Percentiles rank a stretch among this genome's conserved stretches.
Conservation (phyloP, 2,329 filamentous ascomycete genomes). For the Albophoma yamanashiensis region DNA sequence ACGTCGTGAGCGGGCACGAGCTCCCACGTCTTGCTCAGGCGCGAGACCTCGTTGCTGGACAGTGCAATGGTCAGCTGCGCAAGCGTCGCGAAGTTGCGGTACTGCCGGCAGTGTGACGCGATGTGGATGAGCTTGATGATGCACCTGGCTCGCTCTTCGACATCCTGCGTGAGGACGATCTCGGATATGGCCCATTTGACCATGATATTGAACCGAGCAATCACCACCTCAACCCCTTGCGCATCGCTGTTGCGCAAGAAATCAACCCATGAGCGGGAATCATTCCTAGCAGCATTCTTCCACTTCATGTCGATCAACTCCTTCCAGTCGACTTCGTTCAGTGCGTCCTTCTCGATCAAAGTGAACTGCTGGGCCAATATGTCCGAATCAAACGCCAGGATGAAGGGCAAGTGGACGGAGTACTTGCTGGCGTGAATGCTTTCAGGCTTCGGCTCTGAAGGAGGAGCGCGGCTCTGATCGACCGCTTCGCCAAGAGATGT, state of each 20-base stretch:
- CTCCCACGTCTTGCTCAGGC: slow-evolving; percentile 60
- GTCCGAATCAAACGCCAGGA: slow-evolving; percentile 71
- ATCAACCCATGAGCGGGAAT: slow-evolving; percentile 70
- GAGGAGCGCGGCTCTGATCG: slow-evolving; percentile 23
- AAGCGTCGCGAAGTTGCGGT: slow-evolving; percentile 77
- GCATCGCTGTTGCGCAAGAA: slow-evolving; percentile 65
- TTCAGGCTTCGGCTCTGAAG: slow-evolving; percentile 21
- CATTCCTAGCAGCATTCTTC: slow-evolving; percentile 56
- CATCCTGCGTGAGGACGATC: slow-evolving; percentile 60
- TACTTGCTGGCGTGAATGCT: slow-evolving; percentile 23
- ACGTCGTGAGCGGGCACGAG: slow-evolving; percentile 56
- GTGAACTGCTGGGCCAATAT: slow-evolving; percentile 74
- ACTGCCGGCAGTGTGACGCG: slow-evolving; percentile 60
- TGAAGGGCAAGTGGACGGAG: slow-evolving; percentile 63
- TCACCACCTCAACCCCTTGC: slow-evolving; percentile 70
- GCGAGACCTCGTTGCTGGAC: slow-evolving; percentile 59
- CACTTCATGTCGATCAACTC: slow-evolving; percentile 76
- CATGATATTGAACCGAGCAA: slow-evolving; percentile 79
- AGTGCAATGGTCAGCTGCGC: slow-evolving; percentile 71
- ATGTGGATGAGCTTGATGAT: slow-evolving; percentile 79
- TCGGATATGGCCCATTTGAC: slow-evolving; percentile 81
- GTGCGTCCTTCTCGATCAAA: slow-evolving; percentile 73
- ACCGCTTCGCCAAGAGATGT: slow-evolving; percentile 10
- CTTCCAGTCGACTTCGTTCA: slow-evolving; percentile 83
- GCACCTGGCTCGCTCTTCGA: slow-evolving; percentile 63